Conservation (phyloP, 225 moss, liverwort and hornwort species). For the Pseudisothecium myosuroides region DNA sequence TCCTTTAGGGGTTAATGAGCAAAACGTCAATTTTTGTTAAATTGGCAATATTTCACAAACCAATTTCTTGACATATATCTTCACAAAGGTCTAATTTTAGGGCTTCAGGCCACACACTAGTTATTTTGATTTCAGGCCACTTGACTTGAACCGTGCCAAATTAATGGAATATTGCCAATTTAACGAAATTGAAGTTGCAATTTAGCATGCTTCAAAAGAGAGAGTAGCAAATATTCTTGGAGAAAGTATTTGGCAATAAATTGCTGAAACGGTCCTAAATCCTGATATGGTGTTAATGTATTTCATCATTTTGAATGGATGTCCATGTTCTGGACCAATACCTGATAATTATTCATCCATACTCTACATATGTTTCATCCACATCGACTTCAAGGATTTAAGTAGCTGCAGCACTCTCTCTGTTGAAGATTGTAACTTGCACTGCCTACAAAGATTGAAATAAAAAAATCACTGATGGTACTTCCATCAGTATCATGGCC, state of each 20-base stretch:
- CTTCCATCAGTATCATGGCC: not conserved
- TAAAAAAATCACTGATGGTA: not conserved
- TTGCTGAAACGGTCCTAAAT: not conserved
- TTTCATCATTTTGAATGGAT: not conserved
- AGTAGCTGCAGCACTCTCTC: not conserved
- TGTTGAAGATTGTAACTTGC: not conserved
- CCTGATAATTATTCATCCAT: not conserved
- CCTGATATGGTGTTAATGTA: not conserved
- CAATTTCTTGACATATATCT: not conserved
- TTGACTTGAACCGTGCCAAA: not conserved
- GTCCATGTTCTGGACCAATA: not conserved
- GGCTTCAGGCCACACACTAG: not conserved
- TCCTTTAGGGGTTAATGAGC: too few species aligned
- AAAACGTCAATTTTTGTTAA: not conserved
- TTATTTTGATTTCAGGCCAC: not conserved
- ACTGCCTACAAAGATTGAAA: not conserved
- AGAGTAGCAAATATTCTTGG: not conserved
- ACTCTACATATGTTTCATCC: not conserved
- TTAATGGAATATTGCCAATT: not conserved
- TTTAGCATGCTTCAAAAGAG: too few species aligned
- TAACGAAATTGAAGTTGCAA: not conserved
- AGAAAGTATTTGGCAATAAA: too few species aligned
- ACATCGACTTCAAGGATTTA: not conserved
- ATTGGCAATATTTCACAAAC: not conserved
- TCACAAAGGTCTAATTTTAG: not conserved